Conservation (phyloP, 2,329 filamentous ascomycete species). For the Hymenoscyphus salicellus region DNA sequence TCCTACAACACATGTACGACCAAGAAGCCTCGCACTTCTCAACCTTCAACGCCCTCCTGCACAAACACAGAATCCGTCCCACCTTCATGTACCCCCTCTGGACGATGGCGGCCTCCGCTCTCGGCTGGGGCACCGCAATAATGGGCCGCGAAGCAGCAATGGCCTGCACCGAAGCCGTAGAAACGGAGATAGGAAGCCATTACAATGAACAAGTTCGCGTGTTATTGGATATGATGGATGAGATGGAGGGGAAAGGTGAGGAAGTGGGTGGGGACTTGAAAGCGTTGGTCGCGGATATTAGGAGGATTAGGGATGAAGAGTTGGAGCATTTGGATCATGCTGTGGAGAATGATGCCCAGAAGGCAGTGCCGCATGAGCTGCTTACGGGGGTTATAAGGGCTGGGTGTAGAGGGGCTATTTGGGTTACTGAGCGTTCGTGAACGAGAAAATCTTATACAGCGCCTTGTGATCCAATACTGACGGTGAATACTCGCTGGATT, state of each 20-base stretch:
- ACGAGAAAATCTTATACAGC: not conserved
- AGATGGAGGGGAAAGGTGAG: constrained; percentile 74
- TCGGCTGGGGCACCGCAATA: constrained; percentile 87
- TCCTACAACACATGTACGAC: constrained; percentile 98
- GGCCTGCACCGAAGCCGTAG: constrained; percentile 97
- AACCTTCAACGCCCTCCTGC: constrained; percentile 80
- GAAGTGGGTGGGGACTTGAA: constrained; percentile 75
- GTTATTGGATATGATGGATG: constrained; percentile 74
- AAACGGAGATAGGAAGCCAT: constrained; percentile 95
- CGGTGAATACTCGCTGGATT: no score
- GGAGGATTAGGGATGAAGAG: constrained; percentile 90
- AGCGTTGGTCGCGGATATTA: constrained; percentile 68
- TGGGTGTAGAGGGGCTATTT: constrained; percentile 91
- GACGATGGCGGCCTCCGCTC: constrained; percentile 71
- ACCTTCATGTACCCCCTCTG: constrained; percentile 91
- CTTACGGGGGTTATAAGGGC: constrained; percentile 81
- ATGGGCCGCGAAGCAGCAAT: constrained; percentile 93
- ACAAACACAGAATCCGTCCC: constrained; percentile 84
- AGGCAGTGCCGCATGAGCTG: constrained; percentile 85
- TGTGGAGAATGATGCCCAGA: constrained; percentile 86
- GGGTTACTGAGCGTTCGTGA: constrained; percentile 75
- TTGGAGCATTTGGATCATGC: constrained; percentile 95
- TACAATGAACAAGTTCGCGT: constrained; percentile 89
- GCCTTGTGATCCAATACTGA: no score
- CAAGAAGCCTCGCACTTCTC: constrained; percentile 86